A percentile compares a stretch with the other conserved stretches of the same genome.
These are phyloP conservation scores for Glycine soja DNA, from an alignment of 306 rosid genomes.

Conservation along the genomic window DNA sequence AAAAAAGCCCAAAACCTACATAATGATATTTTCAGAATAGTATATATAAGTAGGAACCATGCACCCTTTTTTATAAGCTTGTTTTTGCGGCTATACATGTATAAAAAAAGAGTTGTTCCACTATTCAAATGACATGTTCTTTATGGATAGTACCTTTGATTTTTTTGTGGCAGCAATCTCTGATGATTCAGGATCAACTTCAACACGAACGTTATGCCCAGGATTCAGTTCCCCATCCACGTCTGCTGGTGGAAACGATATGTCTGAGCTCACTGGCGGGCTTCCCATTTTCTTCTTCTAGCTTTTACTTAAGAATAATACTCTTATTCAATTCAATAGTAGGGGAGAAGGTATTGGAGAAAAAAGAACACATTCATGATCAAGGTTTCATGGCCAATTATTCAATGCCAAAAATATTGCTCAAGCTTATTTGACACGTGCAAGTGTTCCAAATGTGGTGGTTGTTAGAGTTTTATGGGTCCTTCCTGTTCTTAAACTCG, in stretches of 20 bases:
- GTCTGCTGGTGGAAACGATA: slow-evolving; percentile 52
- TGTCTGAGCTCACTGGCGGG: slow-evolving; percentile 22
- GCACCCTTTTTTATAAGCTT: too few species aligned
- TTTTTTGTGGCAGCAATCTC: slow-evolving; percentile 51
- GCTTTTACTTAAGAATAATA: slow-evolving; percentile 11
- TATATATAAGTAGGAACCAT: too few species aligned
- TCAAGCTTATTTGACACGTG: slow-evolving; percentile 38
- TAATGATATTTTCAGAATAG: too few species aligned
- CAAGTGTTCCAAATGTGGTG: not conserved
- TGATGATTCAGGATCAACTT: slow-evolving; percentile 55
- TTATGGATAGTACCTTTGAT: slow-evolving; percentile 44
- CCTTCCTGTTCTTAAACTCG: slow-evolving; percentile 38
- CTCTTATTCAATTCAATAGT: not conserved
- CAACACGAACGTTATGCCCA: slow-evolving; percentile 35
- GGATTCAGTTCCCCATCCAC: slow-evolving; percentile 53
- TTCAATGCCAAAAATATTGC: not conserved
- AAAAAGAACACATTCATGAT: not conserved
- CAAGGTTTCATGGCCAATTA: not conserved
- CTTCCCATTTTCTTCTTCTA: slow-evolving; percentile 48
- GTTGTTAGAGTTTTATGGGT: not conserved
- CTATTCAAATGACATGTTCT: not conserved
- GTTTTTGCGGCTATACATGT: too few species aligned
- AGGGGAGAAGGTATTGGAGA: not conserved
- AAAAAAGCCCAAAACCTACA: too few species aligned
- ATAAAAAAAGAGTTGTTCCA: not conserved